These are phyloP conservation scores for Murraya koenigii DNA, from an alignment of 345 rosid species.

Conservation along the genomic window DNA sequence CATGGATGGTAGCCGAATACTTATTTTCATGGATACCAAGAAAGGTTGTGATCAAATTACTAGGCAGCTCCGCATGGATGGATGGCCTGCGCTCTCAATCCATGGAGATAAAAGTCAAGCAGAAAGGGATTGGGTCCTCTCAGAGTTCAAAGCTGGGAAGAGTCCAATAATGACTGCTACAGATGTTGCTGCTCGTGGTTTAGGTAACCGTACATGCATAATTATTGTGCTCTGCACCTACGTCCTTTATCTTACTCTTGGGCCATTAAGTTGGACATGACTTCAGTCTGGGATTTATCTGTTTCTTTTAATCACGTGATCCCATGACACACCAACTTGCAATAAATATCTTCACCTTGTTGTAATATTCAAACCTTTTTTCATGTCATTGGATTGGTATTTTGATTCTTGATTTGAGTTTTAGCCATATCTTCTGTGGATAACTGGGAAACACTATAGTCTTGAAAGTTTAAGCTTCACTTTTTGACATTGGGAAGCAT, in stretches of 20 bases:
- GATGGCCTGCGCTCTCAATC: conserved; percentile 99
- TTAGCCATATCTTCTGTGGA: not conserved
- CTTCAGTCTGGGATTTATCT: not conserved
- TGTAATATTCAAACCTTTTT: not conserved
- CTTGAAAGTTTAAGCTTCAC: not conserved
- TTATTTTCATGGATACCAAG: conserved; percentile 95
- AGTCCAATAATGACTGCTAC: conserved; percentile 99
- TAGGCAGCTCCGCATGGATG: conserved; percentile 99
- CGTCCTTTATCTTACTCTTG: conserved; percentile 1
- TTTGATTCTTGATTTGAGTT: not conserved
- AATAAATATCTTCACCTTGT: not conserved
- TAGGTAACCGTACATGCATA: conserved; percentile 52
- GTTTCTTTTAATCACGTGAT: not conserved
- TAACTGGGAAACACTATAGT: not conserved
- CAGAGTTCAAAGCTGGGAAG: conserved; percentile 96
- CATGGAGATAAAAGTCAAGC: conserved; percentile 99
- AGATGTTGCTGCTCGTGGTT: conserved; percentile 99
- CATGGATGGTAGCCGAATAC: conserved; percentile 98
- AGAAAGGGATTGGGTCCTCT: conserved; percentile 99
- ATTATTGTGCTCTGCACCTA: not conserved
- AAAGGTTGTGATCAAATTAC: conserved; percentile 98
- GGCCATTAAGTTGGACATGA: not conserved
- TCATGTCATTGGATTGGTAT: not conserved
- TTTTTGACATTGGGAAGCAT: not conserved
- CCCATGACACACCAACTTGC: not conserved